phyloP scores from a whole-genome alignment of 202 grass and related monocot species.

The Schoenoplectus tabernaemontani region DNA sequence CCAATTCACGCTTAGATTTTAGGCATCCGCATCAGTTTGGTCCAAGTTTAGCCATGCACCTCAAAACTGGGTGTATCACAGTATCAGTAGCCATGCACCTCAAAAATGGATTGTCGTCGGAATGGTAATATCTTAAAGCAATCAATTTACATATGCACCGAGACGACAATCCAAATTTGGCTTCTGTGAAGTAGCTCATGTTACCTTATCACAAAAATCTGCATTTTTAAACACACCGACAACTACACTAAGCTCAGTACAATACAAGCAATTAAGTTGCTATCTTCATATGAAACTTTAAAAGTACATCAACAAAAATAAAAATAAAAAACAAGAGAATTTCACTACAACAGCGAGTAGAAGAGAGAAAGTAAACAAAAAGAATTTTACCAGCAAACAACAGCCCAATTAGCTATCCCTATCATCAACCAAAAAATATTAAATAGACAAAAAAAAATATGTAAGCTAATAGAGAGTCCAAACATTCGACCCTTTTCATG shows the following conservation, averaged over 20 bases:
- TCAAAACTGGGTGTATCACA: too few relatives aligned
- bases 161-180: neutral
- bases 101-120: too few relatives aligned
- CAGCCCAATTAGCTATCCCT: neutral
- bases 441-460: neutral
- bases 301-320: neutral
- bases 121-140: too few relatives aligned
- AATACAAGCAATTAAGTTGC: constrained; percentile 7
- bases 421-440: constrained; percentile 8
- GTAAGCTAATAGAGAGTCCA: constrained; percentile 5
- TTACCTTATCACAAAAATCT: neutral
- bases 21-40: too few relatives aligned
- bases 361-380: neutral
- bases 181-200: neutral
- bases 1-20: too few relatives aligned
- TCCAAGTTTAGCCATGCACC: too few relatives aligned
- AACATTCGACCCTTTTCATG: neutral
- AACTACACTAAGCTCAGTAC: neutral
- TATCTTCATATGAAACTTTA: constrained; percentile 7
- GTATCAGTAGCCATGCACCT: too few relatives aligned
- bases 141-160: neutral
- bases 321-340: neutral
- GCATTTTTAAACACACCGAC: neutral
- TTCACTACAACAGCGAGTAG: neutral
- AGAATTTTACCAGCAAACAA: neutral